These are phyloP conservation scores for Paxillus involutus DNA, from an alignment of 768 basidiomycete genomes.

Conservation along the genomic window DNA sequence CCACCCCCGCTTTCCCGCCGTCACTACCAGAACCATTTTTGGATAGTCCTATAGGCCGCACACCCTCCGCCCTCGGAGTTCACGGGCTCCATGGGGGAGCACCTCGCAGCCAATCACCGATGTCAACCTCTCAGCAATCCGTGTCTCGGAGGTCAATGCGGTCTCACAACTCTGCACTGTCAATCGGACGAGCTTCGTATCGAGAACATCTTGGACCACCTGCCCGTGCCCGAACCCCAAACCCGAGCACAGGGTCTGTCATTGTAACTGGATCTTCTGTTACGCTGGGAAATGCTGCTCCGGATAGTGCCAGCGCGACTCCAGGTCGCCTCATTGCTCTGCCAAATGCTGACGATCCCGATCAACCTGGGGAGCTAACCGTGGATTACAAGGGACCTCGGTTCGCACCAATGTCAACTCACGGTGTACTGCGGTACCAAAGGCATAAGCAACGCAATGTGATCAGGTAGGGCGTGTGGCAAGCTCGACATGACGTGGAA, in stretches of 20 bases:
- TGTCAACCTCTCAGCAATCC: slow-evolving; percentile 13
- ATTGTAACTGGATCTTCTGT: not conserved
- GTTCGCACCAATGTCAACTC: slow-evolving; percentile 16
- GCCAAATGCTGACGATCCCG: not conserved
- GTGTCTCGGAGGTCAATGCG: slow-evolving; percentile 5
- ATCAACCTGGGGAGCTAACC: slow-evolving; percentile 6
- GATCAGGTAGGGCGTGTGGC: slow-evolving; percentile 6
- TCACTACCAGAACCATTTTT: not conserved
- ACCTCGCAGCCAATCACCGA: slow-evolving; percentile 9
- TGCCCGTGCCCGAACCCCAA: slow-evolving; percentile 7
- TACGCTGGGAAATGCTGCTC: not conserved
- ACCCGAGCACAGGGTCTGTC: not conserved
- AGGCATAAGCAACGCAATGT: not conserved
- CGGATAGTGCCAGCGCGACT: not conserved
- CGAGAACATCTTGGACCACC: slow-evolving; percentile 17
- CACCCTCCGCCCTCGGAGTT: not conserved
- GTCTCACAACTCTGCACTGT: slow-evolving; percentile 13
- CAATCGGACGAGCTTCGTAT: slow-evolving; percentile 23
- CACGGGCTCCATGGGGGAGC: not conserved
- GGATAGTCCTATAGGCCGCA: not conserved
- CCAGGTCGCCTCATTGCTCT: not conserved
- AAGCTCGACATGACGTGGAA: not conserved
- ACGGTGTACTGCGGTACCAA: slow-evolving; percentile 12
- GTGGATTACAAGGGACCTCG: not conserved
- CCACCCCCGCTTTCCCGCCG: not conserved